phyloP scores from a whole-genome alignment of 176 grass and related monocot genomes.

The Zea mays region Zm-B73-REFERENCE-NAM-5.0 NC_050097.1:23679501-23680000 shows the following conservation, averaged over 20 bases:
- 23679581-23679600: background rate
- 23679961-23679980: constrained; percentile 71
- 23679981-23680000: constrained; percentile 57
- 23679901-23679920: constrained; percentile 90
- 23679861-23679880: constrained; percentile 88
- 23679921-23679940: constrained; percentile 91
- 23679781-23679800: constrained; percentile 50
- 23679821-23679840: constrained; percentile 79
- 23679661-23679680: constrained; percentile 21
- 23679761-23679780: constrained; percentile 56
- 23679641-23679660: background rate
- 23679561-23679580: constrained; percentile 52
- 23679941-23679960: constrained; percentile 99
- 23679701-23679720: background rate
- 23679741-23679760: constrained; percentile 59
- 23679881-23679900: constrained; percentile 82
- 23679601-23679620: background rate
- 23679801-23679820: constrained; percentile 63
- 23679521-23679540: constrained; percentile 89
- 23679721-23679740: constrained; percentile 39
- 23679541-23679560: constrained; percentile 58
- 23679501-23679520: constrained; percentile 76
- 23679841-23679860: constrained; percentile 83
- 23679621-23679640: background rate
- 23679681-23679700: background rate